A percentile compares a stretch with the other conserved stretches of the same genome.
Evolutionary conservation across 192 early-diverging fungal species (phyloP).

Genomic region (Backusella mclennaniae): DNA sequence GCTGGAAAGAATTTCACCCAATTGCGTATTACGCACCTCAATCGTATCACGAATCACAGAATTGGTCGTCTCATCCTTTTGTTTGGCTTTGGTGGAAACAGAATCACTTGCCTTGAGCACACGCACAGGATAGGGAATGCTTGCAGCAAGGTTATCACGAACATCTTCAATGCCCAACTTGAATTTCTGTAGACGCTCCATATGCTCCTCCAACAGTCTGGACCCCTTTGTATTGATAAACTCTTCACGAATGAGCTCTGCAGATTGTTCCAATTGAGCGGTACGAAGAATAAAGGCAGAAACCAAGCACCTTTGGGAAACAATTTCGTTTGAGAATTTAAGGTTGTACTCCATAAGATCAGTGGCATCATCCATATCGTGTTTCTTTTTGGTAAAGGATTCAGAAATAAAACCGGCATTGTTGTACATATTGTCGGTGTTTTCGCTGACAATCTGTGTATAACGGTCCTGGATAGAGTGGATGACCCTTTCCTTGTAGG

Average conservation of each 20-base stretch:
- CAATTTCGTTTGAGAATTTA: conserved; percentile 24
- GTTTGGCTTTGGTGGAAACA: conserved; percentile 1
- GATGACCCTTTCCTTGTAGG: neutral
- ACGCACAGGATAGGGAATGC: conserved; percentile 23
- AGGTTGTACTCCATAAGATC: neutral
- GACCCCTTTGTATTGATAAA: conserved; percentile 20
- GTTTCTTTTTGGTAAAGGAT: conserved; percentile 10
- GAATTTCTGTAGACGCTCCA: conserved; percentile 18
- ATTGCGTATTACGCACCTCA: conserved; percentile 8
- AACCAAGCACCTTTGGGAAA: conserved; percentile 18
- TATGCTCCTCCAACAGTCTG: conserved; percentile 2
- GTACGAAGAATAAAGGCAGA: conserved; percentile 22
- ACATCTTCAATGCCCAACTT: conserved; percentile 21
- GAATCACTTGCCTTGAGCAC: neutral
- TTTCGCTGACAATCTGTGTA: neutral
- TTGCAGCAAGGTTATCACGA: neutral
- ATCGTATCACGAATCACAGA: conserved; percentile 27
- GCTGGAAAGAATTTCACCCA: conserved; percentile 19
- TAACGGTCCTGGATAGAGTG: conserved; percentile 2
- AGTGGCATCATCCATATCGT: neutral
- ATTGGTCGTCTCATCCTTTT: conserved; percentile 27
- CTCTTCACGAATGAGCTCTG: conserved; percentile 25
- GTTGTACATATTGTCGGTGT: neutral
- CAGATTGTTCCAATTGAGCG: conserved; percentile 22
- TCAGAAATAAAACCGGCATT: neutral